Evolutionary conservation across 1,139 yeast genomes (phyloP).

Genomic region (Kazachstania sp.): DNA sequence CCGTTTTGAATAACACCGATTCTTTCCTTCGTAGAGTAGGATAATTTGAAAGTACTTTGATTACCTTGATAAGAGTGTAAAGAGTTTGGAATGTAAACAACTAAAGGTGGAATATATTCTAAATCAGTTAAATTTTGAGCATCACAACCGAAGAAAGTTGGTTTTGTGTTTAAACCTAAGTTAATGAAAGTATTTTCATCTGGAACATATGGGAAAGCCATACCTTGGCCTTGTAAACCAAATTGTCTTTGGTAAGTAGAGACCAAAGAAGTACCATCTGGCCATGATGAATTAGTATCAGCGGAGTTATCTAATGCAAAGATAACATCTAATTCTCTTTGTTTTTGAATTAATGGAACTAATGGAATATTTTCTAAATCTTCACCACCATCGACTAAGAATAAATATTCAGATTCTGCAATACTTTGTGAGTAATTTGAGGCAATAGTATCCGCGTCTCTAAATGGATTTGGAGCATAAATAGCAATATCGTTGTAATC

Average conservation of each 20-base stretch:
- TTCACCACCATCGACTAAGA: constrained; percentile 85
- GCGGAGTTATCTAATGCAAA: constrained; percentile 85
- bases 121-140: constrained; percentile 54
- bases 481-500: constrained; percentile 61
- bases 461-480: constrained; percentile 62
- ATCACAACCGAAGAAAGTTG: constrained; percentile 84
- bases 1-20: constrained; percentile 65
- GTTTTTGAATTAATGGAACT: constrained; percentile 62
- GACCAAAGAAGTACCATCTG: constrained; percentile 65
- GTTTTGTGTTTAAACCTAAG: constrained; percentile 48
- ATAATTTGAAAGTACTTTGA: constrained; percentile 61
- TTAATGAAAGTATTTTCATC: constrained; percentile 54
- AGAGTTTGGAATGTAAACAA: constrained; percentile 73
- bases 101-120: constrained; percentile 54
- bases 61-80: constrained; percentile 63
- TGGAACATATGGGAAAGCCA: constrained; percentile 84
- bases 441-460: constrained; percentile 39
- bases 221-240: constrained; percentile 48
- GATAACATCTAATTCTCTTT: constrained; percentile 66
- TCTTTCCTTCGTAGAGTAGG: constrained; percentile 52
- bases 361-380: constrained; percentile 74
- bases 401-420: constrained; percentile 39
- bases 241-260: constrained; percentile 66
- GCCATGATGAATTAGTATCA: constrained; percentile 62
- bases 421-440: constrained; percentile 30